Percentiles rank a stretch among this genome's conserved stretches.
phyloP scores from a whole-genome alignment of 2,329 filamentous ascomycete genomes.

The Pyrenochaeta sp. region DNA sequence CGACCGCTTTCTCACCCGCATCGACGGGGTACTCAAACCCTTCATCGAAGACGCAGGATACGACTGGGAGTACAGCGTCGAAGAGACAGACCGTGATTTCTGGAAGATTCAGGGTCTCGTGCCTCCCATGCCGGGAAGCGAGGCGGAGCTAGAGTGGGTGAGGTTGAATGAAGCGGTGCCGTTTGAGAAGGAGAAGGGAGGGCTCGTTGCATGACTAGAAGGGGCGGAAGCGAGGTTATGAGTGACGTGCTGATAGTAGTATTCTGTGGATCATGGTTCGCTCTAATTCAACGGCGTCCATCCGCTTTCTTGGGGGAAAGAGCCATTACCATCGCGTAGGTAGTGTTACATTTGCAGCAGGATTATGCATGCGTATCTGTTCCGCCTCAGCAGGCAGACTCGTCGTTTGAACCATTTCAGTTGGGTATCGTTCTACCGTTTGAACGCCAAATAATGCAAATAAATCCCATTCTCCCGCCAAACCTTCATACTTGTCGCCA shows the following conservation, averaged over 20 bases:
- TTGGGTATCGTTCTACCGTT: background rate
- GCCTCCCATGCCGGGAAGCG: conserved; percentile 47
- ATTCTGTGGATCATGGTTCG: too few species aligned
- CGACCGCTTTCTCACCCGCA: conserved; percentile 19
- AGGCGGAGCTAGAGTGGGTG: conserved; percentile 49
- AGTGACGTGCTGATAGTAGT: background rate
- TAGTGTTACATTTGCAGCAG: too few species aligned
- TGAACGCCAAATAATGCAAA: background rate
- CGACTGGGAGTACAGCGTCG: conserved; percentile 56
- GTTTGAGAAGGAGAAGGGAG: conserved; percentile 29
- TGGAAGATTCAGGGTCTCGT: conserved; percentile 56
- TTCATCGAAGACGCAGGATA: conserved; percentile 54
- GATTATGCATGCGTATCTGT: background rate
- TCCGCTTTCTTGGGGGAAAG: too few species aligned
- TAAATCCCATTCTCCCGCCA: background rate
- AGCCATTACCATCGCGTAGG: too few species aligned
- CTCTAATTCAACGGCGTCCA: too few species aligned
- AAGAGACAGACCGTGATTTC: conserved; percentile 54
- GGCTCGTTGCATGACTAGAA: conserved; percentile 5
- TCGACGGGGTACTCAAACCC: conserved; percentile 51
- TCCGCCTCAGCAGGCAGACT: background rate
- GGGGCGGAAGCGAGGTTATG: background rate
- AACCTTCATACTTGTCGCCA: background rate
- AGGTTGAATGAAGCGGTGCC: conserved; percentile 26
- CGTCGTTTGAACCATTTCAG: background rate